Evolutionary conservation across 192 early-diverging fungal species (phyloP), one percentile per base, ranked within the genome.

Genomic region (Gigaspora rosea): DNA sequence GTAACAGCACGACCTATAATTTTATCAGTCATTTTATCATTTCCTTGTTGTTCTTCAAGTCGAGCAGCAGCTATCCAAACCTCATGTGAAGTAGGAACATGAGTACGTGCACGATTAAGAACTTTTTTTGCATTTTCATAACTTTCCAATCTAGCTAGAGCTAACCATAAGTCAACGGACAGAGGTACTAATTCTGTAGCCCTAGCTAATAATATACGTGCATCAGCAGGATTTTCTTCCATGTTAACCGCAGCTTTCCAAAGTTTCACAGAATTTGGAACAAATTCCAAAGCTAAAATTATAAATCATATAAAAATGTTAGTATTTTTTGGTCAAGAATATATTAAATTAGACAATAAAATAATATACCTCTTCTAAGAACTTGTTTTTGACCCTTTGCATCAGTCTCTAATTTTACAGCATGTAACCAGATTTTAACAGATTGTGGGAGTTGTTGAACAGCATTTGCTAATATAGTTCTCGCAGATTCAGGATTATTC

Each of bases 1-100:
- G 86, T 82, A 18, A 96, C 93, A 7, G 94, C 96, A 59, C 86
- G 86, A 1, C 80, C 78, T 47, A 97, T 89, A 48, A 98, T 87
- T 20, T 74, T 90, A 12, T 90, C 86, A 7, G 95, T 90, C 78
- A 83, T 88, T 32, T 86, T 85, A 8, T 78, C 77, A 67, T 93
- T 90, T 8, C 86, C 90, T 57, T 95, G 87, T 62, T 94, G 88
- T 81, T 98, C 96, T 79, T 96, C 94, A 11, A 99, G 88, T 73
- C 92, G 88, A 18, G 96, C 96, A 32, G 94, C 98, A 3, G 94
- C 90, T 33, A 99, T 92, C 95, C 96, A 99, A 58, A 99, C 88
- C 64, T 98, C 98, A 83, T 96, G 94, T 67, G 90, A 91, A 0
- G 95, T 95, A 18, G 96, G 95, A 49, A 95, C 91, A 6, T 88